Percentiles rank a stretch among this genome's conserved stretches.
phyloP scores from a whole-genome alignment of 495 filamentous ascomycete species.

The Xylaria bambusicola region DNA sequence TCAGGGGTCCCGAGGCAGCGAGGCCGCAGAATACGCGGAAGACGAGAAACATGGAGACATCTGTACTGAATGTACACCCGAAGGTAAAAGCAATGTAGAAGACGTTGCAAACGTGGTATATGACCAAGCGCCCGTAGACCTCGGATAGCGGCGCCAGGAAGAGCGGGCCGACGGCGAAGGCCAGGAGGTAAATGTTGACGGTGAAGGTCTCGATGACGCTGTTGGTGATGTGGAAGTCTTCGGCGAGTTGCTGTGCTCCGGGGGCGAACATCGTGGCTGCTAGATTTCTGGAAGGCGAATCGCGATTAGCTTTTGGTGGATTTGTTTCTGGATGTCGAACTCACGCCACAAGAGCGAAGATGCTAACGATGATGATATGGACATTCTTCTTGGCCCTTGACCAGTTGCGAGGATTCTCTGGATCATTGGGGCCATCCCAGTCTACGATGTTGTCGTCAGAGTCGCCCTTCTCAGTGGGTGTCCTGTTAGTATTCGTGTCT shows the following conservation, averaged over 20 bases:
- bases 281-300: slow-evolving; percentile 22
- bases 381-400: neutral
- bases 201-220: slow-evolving; percentile 49
- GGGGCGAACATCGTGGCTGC: slow-evolving; percentile 32
- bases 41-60: slow-evolving; percentile 51
- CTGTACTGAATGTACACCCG: slow-evolving; percentile 58
- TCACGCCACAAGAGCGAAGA: slow-evolving; percentile 10
- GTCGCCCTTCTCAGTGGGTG: neutral
- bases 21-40: slow-evolving; percentile 59
- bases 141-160: slow-evolving; percentile 65
- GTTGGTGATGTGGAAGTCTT: slow-evolving; percentile 35
- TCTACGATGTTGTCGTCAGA: slow-evolving; percentile 9
- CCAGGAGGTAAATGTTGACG: slow-evolving; percentile 59
- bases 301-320: slow-evolving; percentile 11
- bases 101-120: slow-evolving; percentile 60
- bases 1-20: slow-evolving; percentile 52
- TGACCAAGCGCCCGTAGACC: slow-evolving; percentile 61
- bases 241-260: slow-evolving; percentile 35
- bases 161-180: slow-evolving; percentile 58
- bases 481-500: neutral
- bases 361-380: slow-evolving; percentile 12
- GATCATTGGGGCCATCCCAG: slow-evolving; percentile 15
- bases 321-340: slow-evolving; percentile 45
- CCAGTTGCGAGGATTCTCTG: slow-evolving; percentile 11
- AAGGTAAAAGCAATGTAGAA: slow-evolving; percentile 63